Conservation (phyloP, 31 red algal genomes). For the Endocladia muricata region DNA sequence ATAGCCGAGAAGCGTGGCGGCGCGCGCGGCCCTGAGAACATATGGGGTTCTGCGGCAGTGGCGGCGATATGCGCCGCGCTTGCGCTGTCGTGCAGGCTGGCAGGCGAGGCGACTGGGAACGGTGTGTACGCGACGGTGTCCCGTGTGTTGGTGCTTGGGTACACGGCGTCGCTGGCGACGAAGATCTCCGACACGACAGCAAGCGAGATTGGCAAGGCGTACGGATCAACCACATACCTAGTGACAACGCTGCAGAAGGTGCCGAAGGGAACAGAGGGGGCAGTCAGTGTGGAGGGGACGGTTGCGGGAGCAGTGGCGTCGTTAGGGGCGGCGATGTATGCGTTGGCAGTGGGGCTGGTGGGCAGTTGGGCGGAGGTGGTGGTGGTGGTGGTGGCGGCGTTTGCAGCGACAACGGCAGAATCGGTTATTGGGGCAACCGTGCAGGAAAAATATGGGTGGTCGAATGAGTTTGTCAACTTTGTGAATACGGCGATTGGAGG, state of each 20-base stretch:
- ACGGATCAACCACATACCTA: slow-evolving; percentile 80
- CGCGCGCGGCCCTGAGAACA: slow-evolving; percentile 91
- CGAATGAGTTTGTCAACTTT: slow-evolving; percentile 97
- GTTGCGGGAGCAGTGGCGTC: slow-evolving; percentile 58
- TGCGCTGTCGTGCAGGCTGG: not conserved
- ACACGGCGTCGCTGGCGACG: slow-evolving; percentile 72
- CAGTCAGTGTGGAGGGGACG: slow-evolving; percentile 91
- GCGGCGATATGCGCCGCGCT: slow-evolving; percentile 61
- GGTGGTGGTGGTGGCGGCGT: slow-evolving; percentile 54
- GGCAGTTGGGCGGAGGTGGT: slow-evolving; percentile 12
- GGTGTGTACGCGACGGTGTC: not conserved
- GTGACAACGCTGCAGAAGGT: slow-evolving; percentile 83
- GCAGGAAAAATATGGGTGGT: slow-evolving; percentile 59
- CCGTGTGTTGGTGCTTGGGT: slow-evolving; percentile 52
- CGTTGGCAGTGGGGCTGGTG: slow-evolving; percentile 47
- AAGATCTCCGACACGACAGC: slow-evolving; percentile 89
- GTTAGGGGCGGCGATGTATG: slow-evolving; percentile 51
- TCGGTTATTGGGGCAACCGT: slow-evolving; percentile 79
- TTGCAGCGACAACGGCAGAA: slow-evolving; percentile 86
- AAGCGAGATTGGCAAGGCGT: slow-evolving; percentile 98
- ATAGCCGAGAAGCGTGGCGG: slow-evolving; percentile 91
- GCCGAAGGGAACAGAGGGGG: slow-evolving; percentile 86
- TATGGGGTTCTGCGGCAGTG: slow-evolving; percentile 91
- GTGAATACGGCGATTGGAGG: slow-evolving; percentile 93
- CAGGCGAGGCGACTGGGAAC: not conserved